Conservation (phyloP, 2,329 filamentous ascomycete genomes). For the Mycosphaerella sp. region DNA sequence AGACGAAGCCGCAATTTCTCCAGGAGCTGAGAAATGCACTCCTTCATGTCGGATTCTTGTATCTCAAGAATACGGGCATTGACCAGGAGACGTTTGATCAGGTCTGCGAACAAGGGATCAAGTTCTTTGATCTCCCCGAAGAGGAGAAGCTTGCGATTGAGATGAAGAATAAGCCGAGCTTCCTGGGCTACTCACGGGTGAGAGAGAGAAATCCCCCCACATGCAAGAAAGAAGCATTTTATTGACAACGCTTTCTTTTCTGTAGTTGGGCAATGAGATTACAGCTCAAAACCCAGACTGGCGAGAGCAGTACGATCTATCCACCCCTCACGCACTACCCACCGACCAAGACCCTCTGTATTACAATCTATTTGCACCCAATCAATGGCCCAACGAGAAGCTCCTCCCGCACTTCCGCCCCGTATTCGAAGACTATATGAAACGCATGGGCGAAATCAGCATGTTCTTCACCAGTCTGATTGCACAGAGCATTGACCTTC, state of each 20-base stretch:
- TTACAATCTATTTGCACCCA: constrained; percentile 67
- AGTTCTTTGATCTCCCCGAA: constrained; percentile 68
- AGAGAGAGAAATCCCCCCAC: background rate
- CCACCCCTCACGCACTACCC: constrained; percentile 66
- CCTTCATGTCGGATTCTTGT: constrained; percentile 82
- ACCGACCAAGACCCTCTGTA: constrained; percentile 58
- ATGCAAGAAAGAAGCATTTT: no score
- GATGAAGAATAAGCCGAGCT: constrained; percentile 45
- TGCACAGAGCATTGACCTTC: constrained; percentile 73
- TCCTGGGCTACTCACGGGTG: constrained; percentile 14
- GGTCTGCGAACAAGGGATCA: constrained; percentile 61
- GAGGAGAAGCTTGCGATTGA: constrained; percentile 64
- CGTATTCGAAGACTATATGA: constrained; percentile 69
- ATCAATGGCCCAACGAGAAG: constrained; percentile 66
- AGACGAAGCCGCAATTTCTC: constrained; percentile 67
- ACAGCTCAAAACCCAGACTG: constrained; percentile 72
- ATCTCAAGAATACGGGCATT: constrained; percentile 73
- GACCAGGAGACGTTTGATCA: constrained; percentile 56
- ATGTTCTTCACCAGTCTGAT: constrained; percentile 71
- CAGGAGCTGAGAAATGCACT: constrained; percentile 64
- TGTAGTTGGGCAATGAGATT: constrained; percentile 45
- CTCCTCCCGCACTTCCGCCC: constrained; percentile 61
- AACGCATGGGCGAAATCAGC: constrained; percentile 64
- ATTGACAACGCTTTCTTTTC: no score
- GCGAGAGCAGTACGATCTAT: constrained; percentile 80